Conservation (phyloP, 441 rosid species). For the Gossypium trilobum region DNA sequence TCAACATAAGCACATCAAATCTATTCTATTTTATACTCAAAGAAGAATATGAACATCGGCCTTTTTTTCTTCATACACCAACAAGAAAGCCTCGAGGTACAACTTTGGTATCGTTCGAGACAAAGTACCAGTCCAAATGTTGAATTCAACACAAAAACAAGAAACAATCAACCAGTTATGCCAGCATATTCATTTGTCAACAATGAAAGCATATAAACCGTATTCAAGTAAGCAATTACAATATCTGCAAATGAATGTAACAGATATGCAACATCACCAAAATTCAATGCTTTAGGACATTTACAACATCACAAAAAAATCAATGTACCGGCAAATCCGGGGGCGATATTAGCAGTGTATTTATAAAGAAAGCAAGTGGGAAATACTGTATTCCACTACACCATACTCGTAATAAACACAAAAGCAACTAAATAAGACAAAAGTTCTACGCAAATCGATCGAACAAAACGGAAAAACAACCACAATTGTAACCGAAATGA, state of each 20-base stretch:
- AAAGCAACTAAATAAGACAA: neutral
- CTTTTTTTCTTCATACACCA: neutral
- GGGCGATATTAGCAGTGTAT: neutral
- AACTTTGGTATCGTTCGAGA: neutral
- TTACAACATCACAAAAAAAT: neutral
- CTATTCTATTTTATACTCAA: too few relatives aligned
- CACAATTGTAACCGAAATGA: neutral
- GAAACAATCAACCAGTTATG: neutral
- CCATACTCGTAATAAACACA: neutral
- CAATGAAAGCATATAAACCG: neutral
- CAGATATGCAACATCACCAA: neutral
- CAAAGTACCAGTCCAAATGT: neutral
- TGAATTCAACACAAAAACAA: neutral
- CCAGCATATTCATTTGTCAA: neutral
- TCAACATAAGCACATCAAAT: neutral
- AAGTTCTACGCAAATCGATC: neutral
- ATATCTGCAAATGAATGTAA: neutral
- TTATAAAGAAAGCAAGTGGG: neutral
- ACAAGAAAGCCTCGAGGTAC: neutral
- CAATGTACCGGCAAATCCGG: neutral
- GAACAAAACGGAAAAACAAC: neutral
- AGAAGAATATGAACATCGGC: too few relatives aligned
- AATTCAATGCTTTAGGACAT: neutral
- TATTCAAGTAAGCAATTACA: neutral
- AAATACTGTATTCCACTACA: neutral